Conservation (phyloP, 2,329 filamentous ascomycete species). For the Pseudogymnoascus sp. region DNA sequence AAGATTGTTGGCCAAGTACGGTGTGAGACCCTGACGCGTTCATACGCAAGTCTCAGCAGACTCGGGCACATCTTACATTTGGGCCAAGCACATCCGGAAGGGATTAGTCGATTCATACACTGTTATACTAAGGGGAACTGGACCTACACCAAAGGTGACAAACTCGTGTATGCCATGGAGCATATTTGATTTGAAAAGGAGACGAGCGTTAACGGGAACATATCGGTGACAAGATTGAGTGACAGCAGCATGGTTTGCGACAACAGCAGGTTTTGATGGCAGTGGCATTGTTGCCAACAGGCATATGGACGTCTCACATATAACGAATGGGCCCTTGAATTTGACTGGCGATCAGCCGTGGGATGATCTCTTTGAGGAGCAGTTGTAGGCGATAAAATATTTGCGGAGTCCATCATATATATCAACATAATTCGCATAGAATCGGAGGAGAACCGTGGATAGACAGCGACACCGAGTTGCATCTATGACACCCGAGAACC, state of each 20-base stretch:
- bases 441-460: neutral
- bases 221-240: neutral
- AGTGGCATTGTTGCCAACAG: neutral
- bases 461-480: neutral
- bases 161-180: too few species aligned
- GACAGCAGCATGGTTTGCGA: neutral
- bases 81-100: too few species aligned
- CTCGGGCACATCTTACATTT: too few species aligned
- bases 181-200: neutral
- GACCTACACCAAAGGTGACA: too few species aligned
- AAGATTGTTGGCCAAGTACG: too few species aligned
- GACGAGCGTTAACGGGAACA: neutral
- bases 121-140: too few species aligned
- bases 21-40: too few species aligned
- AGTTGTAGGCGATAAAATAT: neutral
- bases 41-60: too few species aligned
- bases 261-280: neutral
- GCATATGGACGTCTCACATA: neutral
- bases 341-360: neutral
- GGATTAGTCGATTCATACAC: too few species aligned
- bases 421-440: neutral
- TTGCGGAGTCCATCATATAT: neutral
- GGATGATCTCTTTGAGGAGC: too few species aligned
- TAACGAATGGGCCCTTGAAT: neutral
- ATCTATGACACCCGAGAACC: neutral